These are phyloP conservation scores for Arxiozyma bovina DNA, from an alignment of 1,139 yeast species.

Conservation along the genomic window DNA sequence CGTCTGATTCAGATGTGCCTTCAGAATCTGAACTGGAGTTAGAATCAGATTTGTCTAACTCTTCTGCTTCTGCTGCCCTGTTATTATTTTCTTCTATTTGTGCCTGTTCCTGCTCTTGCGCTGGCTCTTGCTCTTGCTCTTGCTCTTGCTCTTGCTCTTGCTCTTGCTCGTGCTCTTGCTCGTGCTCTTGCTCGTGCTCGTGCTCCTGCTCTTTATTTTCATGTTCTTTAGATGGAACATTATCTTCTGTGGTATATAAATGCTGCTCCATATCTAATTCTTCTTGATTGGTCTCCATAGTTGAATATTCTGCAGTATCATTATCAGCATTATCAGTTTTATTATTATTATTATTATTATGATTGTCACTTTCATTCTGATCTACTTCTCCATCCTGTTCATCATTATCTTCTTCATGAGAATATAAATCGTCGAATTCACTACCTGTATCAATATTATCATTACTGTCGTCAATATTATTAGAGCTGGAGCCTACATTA, in stretches of 20 bases:
- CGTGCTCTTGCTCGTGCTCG: slow-evolving; percentile 8
- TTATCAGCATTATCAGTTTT: too few species aligned
- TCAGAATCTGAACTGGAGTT: slow-evolving; percentile 9
- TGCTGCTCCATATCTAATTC: too few species aligned
- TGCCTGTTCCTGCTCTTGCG: slow-evolving; percentile 16
- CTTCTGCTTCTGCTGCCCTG: slow-evolving; percentile 10
- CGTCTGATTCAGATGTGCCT: slow-evolving; percentile 10
- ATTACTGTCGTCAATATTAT: neutral
- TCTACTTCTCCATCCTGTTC: neutral
- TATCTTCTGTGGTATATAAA: neutral
- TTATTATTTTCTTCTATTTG: slow-evolving; percentile 14
- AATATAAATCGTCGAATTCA: slow-evolving; percentile 1
- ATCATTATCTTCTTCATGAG: slow-evolving; percentile 4
- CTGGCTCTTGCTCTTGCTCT: slow-evolving; percentile 10
- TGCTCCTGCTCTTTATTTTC: slow-evolving; percentile 15
- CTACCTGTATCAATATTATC: slow-evolving; percentile 1
- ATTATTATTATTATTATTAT: neutral
- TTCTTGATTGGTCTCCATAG: neutral
- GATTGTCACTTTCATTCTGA: neutral
- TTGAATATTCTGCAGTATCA: neutral
- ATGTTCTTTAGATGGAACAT: slow-evolving; percentile 4
- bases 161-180: slow-evolving; percentile 16
- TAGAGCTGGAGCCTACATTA: neutral
- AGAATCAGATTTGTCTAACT: slow-evolving; percentile 7
- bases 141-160: slow-evolving; percentile 10